Evolutionary conservation across 2,329 filamentous ascomycete species (phyloP), one percentile per base, ranked within the genome.

Genomic region (Exophiala sideris): DNA sequence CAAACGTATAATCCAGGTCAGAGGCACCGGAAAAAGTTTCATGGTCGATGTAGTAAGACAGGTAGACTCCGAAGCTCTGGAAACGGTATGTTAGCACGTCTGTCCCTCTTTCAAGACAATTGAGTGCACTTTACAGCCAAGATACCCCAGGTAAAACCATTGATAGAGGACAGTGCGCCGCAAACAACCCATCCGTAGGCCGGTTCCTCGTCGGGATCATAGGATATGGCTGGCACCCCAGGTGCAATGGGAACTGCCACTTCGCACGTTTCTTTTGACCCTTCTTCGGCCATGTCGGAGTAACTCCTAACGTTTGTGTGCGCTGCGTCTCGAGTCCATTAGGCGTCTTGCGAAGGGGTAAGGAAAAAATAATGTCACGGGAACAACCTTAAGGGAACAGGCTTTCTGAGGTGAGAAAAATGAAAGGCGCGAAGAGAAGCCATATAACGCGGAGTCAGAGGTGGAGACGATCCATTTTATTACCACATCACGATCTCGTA

Each of bases 41-140:
- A 35, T 67, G 59, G 5, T 64, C 54, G 11, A 76, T 64, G 52
- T 74, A 77, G 48, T 74, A 68, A 5, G 70, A 67, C 0, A 77
- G 67, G 51, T 75, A 76, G 11, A 77, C 69, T 35, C 72, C 73
- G 52, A 73, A 77, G 11, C 66, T 67, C 52, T 64, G 46, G 45
- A 49, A 18, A n/a, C 21, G 18, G 5, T 29, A 29, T 12, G 16
- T 10, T 11, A 20, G 14, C 20, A 24, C 14, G 4, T 24, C 39
- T 11, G 12, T 38, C 21, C 14, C 24, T 18, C 24, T 29, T 29
- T 5, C 38, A 33, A n/a, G 9, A 20, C 44, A 12, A 32, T 12
- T 12, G 18, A 18, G 16, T 11, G 21, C n/a, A 24, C 9, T 47
- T 20, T 54, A 66, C 64, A 24, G 65, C 56, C 9, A 62, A 47